Evolutionary conservation across 2,329 filamentous ascomycete genomes (phyloP).

Genomic region (Cercospora sp.): DNA sequence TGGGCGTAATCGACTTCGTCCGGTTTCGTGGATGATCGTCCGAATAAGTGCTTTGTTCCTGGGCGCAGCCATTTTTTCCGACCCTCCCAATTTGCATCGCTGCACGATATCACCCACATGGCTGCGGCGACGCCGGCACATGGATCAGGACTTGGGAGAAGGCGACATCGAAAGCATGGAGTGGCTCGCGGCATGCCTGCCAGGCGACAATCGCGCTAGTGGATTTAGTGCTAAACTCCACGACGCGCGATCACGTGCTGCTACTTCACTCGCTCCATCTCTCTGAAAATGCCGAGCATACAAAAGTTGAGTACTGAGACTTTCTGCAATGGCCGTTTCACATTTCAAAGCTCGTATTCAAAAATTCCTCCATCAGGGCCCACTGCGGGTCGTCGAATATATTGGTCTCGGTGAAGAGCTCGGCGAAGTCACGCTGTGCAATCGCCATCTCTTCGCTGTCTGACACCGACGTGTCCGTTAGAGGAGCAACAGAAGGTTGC

Average conservation of each 20-base stretch:
- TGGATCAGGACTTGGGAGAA: background rate
- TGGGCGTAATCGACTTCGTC: conserved; percentile 50
- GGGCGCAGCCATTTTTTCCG: conserved; percentile 36
- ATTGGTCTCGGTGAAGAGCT: conserved; percentile 1
- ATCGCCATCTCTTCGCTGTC: background rate
- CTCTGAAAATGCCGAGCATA: background rate
- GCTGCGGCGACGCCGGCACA: background rate
- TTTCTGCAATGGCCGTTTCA: background rate
- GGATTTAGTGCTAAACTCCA: background rate
- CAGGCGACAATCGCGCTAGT: background rate
- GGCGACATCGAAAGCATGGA: background rate
- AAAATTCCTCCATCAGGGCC: conserved; percentile 20
- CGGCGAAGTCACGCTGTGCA: background rate
- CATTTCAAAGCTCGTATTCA: conserved; percentile 15
- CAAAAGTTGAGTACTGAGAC: background rate
- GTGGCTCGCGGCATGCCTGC: background rate
- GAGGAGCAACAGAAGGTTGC: background rate
- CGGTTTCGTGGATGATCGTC: conserved; percentile 66
- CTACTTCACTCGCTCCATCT: background rate
- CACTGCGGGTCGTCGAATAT: conserved; percentile 21
- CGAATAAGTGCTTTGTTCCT: conserved; percentile 43
- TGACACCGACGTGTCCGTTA: background rate
- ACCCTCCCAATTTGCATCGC: conserved; percentile 56
- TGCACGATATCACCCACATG: conserved; percentile 59
- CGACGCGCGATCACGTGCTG: background rate